Evolutionary conservation across 192 early-diverging fungal species (phyloP).

Genomic region (Phlyctochytrium arcticum): DNA sequence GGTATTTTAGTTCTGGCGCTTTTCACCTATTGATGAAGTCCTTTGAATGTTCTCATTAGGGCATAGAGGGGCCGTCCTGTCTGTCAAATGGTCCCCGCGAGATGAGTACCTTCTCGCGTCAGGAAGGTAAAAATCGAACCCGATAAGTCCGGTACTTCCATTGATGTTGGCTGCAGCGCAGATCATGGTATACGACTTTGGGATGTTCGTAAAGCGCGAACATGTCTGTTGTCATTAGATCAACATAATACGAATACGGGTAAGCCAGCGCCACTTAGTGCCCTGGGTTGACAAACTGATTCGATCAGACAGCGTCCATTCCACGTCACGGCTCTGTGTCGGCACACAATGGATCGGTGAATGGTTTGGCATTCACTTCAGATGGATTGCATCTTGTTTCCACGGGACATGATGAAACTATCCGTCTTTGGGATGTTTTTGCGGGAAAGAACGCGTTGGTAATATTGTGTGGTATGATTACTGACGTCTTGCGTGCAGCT

Average conservation of each 20-base stretch:
- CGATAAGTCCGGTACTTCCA: background rate
- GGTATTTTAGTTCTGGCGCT: conserved; percentile 19
- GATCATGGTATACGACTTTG: conserved; percentile 72
- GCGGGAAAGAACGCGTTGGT: conserved; percentile 53
- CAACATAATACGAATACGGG: conserved; percentile 49
- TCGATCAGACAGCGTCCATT: no score
- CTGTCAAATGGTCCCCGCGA: conserved; percentile 71
- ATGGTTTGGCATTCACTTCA: conserved; percentile 61
- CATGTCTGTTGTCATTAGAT: conserved; percentile 60
- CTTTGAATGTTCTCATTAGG: conserved; percentile 41
- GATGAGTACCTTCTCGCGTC: conserved; percentile 69
- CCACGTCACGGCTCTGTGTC: conserved; percentile 12
- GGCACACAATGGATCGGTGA: conserved; percentile 57
- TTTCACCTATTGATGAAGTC: conserved; percentile 16
- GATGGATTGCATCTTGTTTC: conserved; percentile 60
- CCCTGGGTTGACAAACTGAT: no score
- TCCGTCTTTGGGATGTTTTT: conserved; percentile 64
- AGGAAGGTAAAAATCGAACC: conserved; percentile 48
- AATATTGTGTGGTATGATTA: background rate
- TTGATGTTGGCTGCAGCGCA: conserved; percentile 28
- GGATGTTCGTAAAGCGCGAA: conserved; percentile 76
- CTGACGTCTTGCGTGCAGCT: background rate
- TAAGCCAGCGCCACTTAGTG: no score
- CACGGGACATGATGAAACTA: conserved; percentile 53
- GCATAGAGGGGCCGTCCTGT: conserved; percentile 54